A percentile compares a stretch with the other conserved stretches of the same genome.
These are phyloP conservation scores for Cutaneotrichosporon cutaneum DNA, from an alignment of 1,284 basidiomycete species.

Conservation along the genomic window DNA sequence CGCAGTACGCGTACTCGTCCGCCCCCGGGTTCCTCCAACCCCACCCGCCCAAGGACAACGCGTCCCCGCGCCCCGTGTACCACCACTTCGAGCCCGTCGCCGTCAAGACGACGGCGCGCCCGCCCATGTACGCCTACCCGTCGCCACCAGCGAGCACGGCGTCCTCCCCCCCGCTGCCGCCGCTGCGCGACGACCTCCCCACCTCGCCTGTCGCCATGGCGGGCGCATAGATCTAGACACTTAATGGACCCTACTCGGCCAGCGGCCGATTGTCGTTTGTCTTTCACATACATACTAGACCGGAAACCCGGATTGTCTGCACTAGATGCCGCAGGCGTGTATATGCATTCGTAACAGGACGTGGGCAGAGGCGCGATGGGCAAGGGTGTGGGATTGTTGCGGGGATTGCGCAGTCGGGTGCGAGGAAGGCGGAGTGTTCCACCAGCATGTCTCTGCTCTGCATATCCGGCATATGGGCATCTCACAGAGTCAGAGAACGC, in stretches of 20 bases:
- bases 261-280: background rate
- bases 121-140: slow-evolving; percentile 32
- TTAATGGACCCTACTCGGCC: background rate
- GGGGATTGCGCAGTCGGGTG: no score
- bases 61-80: slow-evolving; percentile 43
- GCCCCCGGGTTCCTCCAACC: background rate
- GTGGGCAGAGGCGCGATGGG: background rate
- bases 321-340: slow-evolving; percentile 4
- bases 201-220: slow-evolving; percentile 1
- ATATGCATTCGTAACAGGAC: background rate
- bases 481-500: no score
- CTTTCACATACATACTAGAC: background rate
- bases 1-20: background rate
- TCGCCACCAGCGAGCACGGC: slow-evolving; percentile 45
- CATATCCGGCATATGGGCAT: no score
- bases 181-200: slow-evolving; percentile 7
- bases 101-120: slow-evolving; percentile 34
- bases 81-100: slow-evolving; percentile 22
- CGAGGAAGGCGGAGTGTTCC: no score
- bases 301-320: background rate
- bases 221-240: slow-evolving; percentile 2
- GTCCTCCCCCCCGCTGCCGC: slow-evolving; percentile 34
- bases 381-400: no score
- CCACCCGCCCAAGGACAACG: slow-evolving; percentile 25
- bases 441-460: no score